These are phyloP conservation scores for Coemansia sp. DNA, from an alignment of 192 early-diverging fungal species.

Conservation along the genomic window DNA sequence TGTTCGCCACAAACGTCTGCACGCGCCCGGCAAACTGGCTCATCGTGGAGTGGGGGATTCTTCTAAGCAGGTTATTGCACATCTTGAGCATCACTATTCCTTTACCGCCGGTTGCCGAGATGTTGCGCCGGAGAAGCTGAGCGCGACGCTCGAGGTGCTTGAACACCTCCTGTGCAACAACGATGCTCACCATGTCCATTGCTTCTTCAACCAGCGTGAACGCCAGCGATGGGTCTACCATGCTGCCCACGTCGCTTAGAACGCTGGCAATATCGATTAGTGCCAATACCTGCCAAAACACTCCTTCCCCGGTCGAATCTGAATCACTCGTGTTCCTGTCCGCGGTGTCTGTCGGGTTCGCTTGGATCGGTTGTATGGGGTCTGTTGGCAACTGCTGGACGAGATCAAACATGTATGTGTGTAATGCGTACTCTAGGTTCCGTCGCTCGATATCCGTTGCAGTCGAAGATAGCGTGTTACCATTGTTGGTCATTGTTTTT, in stretches of 20 bases:
- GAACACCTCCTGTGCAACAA: constrained; percentile 24
- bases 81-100: constrained; percentile 77
- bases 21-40: constrained; percentile 86
- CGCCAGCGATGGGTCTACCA: constrained; percentile 27
- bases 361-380: neutral
- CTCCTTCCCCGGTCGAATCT: neutral
- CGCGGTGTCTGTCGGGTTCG: neutral
- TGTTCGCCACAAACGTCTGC: constrained; percentile 80
- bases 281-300: constrained; percentile 10
- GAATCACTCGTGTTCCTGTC: neutral
- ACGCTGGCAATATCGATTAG: constrained; percentile 32
- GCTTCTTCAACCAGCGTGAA: constrained; percentile 44
- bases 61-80: constrained; percentile 87
- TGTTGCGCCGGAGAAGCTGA: constrained; percentile 51
- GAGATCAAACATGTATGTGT: constrained; percentile 31
- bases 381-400: constrained; percentile 18
- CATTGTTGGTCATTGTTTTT: neutral
- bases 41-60: constrained; percentile 83
- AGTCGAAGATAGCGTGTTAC: neutral
- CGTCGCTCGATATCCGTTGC: constrained; percentile 5
- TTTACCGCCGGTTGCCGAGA: constrained; percentile 79
- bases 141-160: constrained; percentile 44
- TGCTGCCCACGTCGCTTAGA: constrained; percentile 21
- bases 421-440: constrained; percentile 35
- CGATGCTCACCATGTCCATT: constrained; percentile 44